Conservation (phyloP, 1,139 yeast species). For the Yamadazyma epiphylla region DNA sequence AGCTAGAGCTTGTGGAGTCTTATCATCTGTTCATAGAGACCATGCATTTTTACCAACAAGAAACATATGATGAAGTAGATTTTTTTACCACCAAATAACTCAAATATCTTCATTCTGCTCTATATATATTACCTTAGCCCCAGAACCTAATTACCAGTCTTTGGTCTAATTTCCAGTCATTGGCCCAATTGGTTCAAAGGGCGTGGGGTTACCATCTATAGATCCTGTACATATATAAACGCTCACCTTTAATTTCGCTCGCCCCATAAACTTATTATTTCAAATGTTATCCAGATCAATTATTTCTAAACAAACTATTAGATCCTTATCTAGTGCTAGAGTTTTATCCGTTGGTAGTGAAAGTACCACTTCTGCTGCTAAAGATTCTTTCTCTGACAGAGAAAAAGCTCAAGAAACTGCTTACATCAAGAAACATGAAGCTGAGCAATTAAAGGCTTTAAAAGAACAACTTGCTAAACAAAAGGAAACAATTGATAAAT, state of each 20-base stretch:
- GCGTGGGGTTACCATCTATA: too few species aligned
- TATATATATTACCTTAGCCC: too few species aligned
- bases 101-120: too few species aligned
- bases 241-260: too few species aligned
- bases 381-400: conserved; percentile 37
- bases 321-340: conserved; percentile 40
- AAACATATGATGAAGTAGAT: conserved; percentile 27
- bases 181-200: too few species aligned
- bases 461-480: conserved; percentile 44
- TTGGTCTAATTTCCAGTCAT: too few species aligned
- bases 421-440: conserved; percentile 45
- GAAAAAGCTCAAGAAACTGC: conserved; percentile 45
- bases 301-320: conserved; percentile 29
- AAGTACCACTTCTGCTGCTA: conserved; percentile 21
- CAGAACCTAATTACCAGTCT: too few species aligned
- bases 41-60: conserved; percentile 40
- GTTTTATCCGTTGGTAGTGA: conserved; percentile 19
- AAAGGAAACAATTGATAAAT: conserved; percentile 40
- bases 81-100: too few species aligned
- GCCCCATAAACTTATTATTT: too few species aligned
- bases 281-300: conserved; percentile 33
- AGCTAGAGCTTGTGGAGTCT: conserved; percentile 64
- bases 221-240: conserved; percentile 2
- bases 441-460: conserved; percentile 46
- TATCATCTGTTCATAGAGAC: conserved; percentile 61